Conservation (phyloP, 345 rosid genomes). For the Punica granatum region DNA sequence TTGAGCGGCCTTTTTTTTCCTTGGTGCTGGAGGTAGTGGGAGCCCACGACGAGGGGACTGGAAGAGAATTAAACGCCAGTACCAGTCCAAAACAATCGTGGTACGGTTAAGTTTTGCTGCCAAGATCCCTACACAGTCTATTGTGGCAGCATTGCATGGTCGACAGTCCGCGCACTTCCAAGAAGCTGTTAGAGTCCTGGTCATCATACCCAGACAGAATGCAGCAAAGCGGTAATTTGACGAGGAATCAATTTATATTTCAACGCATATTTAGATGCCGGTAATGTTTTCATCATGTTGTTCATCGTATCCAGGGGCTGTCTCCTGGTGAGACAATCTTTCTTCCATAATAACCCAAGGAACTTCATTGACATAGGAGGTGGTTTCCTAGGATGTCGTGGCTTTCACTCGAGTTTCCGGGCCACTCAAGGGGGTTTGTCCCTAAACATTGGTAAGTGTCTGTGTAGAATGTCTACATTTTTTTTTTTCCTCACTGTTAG, state of each 20-base stretch:
- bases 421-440: slow-evolving; percentile 82
- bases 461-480: not conserved
- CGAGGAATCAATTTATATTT: not conserved
- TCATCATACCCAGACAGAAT: slow-evolving; percentile 67
- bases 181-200: slow-evolving; percentile 76
- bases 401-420: slow-evolving; percentile 82
- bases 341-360: slow-evolving; percentile 63
- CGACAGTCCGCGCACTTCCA: slow-evolving; percentile 63
- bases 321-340: slow-evolving; percentile 83
- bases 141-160: slow-evolving; percentile 67
- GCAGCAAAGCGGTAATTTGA: slow-evolving; percentile 69
- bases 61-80: slow-evolving; percentile 56
- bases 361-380: slow-evolving; percentile 71
- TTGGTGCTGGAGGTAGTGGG: slow-evolving; percentile 34
- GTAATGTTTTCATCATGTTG: not conserved
- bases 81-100: slow-evolving; percentile 45
- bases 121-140: slow-evolving; percentile 72
- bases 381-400: slow-evolving; percentile 74
- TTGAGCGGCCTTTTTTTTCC: not conserved
- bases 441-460: slow-evolving; percentile 63
- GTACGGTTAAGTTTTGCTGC: slow-evolving; percentile 68
- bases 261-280: not conserved
- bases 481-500: not conserved
- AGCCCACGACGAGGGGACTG: slow-evolving; percentile 37
- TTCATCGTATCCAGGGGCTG: slow-evolving; percentile 54